Base-by-base conservation (phyloP, 2,329 filamentous ascomycete genomes). In the Verticillium longisporum region DNA sequence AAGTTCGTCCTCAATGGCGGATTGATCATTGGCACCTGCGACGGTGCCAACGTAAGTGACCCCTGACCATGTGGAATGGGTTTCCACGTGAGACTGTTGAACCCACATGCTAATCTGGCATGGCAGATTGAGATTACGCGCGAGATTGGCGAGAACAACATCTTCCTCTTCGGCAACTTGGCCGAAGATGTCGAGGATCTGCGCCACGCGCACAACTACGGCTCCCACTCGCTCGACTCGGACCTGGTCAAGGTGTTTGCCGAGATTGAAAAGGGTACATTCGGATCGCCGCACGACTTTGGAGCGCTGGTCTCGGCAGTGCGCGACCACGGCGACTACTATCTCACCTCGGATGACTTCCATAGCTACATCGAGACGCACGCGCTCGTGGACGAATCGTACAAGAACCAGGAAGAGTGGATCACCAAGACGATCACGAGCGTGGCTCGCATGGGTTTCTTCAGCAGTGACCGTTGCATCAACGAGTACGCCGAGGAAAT, bases 1-100 rank as follows among this genome's bases (percentile, higher is more conserved):
- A 99, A 99, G 77, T 99, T 99, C 75, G 95, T 97, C 14, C 83
- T 99, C 70, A 99, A 98, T 70, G 95, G 95, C 66, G 95, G 95
- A 65, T 81, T 99, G 64, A 96, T 99, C 71, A 99, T 99, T 68
- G 95, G 95, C 68, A 99, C 95, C 21, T 97, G 94, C 73, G 95
- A 99, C 71, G 95, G 95, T 72, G 95, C 95, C 65, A 99, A 99
- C 72, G 92, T 95, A 82, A 83, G 88, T 81, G 13, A 53, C 55
- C 59, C 56, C 45, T 18, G 6, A 6, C n/a, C 7, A 26, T 13
- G 45, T 50, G 45, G 45, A 50, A 45, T 2, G 26, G 57, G 26
- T 63, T 69, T 7, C 69, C 55, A 60, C 54, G 18, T 10, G 45
- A 18, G 11, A 26, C 58, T 32, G 34, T 26, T 55, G 38, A 57